Conservation (phyloP, 148 eudicot species). For the Camellia japonica region DNA sequence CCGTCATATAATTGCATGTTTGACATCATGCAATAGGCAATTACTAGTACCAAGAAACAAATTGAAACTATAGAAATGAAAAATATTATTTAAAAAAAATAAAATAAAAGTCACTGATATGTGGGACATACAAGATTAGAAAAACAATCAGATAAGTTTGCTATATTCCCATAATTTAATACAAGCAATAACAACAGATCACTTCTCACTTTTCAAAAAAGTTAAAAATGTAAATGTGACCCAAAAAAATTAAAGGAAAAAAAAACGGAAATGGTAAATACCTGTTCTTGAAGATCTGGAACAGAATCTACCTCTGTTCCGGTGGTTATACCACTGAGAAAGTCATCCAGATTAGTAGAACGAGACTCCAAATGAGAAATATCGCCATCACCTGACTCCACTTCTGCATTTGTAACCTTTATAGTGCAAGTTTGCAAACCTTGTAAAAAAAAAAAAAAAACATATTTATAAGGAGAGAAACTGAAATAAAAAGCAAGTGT, state of each 20-base stretch:
- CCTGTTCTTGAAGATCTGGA: slow-evolving; percentile 88
- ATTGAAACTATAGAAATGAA: neutral
- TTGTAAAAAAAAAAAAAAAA: too few relatives aligned
- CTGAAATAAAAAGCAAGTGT: too few relatives aligned
- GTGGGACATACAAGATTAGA: slow-evolving; percentile 3
- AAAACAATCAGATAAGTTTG: neutral
- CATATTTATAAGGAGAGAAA: too few relatives aligned
- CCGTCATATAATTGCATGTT: neutral
- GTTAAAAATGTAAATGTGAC: neutral
- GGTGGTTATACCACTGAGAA: slow-evolving; percentile 37
- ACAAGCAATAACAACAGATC: neutral
- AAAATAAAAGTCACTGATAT: neutral
- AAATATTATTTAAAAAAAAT: neutral
- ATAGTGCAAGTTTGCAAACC: too few relatives aligned
- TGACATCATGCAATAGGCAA: too few relatives aligned
- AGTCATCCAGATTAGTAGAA: slow-evolving; percentile 52
- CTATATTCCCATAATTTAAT: neutral
- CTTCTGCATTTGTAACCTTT: slow-evolving; percentile 38
- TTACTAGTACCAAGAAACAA: slow-evolving; percentile 5
- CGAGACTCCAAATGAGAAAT: slow-evolving; percentile 29
- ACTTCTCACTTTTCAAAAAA: neutral
- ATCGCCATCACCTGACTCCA: slow-evolving; percentile 24
- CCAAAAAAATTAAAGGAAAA: neutral
- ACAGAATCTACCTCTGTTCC: slow-evolving; percentile 50
- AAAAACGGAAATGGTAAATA: slow-evolving; percentile 20